Evolutionary conservation across 1,284 basidiomycete species (phyloP).

Genomic region (Moesziomyces parantarcticus): DNA sequence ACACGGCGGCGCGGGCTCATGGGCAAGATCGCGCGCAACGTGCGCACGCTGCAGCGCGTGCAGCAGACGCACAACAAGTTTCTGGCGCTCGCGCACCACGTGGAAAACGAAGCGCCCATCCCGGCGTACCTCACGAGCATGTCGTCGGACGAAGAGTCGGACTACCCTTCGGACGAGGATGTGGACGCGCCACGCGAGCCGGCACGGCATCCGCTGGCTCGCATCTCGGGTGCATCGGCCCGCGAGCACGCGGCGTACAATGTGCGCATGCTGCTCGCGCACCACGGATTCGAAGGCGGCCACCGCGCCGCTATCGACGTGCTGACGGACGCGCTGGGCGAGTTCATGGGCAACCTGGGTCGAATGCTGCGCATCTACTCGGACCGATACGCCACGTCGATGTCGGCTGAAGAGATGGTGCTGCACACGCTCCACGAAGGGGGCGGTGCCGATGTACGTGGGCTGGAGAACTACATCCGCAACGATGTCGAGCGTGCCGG

Average conservation of each 20-base stretch:
- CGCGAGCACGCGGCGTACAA: conserved; percentile 48
- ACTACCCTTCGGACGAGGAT: conserved; percentile 49
- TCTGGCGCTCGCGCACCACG: conserved; percentile 52
- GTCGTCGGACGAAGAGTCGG: conserved; percentile 58
- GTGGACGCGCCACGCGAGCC: conserved; percentile 10
- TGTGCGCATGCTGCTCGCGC: conserved; percentile 54
- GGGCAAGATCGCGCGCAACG: conserved; percentile 56
- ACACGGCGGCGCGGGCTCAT: conserved; percentile 47
- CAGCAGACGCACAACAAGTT: conserved; percentile 62
- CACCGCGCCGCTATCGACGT: conserved; percentile 76
- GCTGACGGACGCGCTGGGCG: conserved; percentile 80
- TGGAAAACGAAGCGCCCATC: conserved; percentile 62
- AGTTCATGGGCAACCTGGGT: conserved; percentile 87
- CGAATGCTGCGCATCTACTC: conserved; percentile 82
- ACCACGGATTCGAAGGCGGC: conserved; percentile 63
- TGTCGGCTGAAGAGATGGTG: conserved; percentile 91
- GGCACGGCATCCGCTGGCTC: conserved; percentile 17
- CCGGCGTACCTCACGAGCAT: conserved; percentile 56
- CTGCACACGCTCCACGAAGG: conserved; percentile 89
- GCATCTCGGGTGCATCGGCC: conserved; percentile 39
- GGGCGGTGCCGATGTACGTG: conserved; percentile 78
- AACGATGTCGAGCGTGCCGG: conserved; percentile 90
- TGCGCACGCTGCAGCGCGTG: conserved; percentile 58
- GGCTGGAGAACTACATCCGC: conserved; percentile 85
- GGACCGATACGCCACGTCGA: conserved; percentile 81